These are phyloP conservation scores for Dalechampia spathulata DNA, from an alignment of 441 rosid species.

Conservation along the genomic window DNA sequence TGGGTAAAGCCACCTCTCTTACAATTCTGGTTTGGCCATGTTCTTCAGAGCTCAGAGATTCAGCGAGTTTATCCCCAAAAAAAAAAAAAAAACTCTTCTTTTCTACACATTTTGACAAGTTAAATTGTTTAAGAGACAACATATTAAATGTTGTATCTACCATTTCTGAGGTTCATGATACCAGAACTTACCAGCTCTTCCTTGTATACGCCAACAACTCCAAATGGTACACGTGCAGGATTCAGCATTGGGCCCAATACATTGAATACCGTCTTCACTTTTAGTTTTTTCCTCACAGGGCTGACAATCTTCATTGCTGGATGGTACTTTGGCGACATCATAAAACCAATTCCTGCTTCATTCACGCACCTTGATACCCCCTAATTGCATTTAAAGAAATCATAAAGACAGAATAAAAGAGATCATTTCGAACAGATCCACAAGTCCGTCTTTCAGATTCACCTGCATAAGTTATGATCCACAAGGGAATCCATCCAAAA, in stretches of 20 bases:
- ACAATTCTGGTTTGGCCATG: neutral
- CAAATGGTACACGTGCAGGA: constrained; percentile 78
- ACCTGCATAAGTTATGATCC: neutral
- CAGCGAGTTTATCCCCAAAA: too few relatives aligned
- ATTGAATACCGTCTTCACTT: constrained; percentile 82
- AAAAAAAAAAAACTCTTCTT: neutral
- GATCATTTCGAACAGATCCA: neutral
- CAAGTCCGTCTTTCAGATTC: neutral
- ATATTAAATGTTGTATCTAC: neutral
- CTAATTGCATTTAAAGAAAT: constrained; percentile 22
- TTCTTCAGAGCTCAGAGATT: too few relatives aligned
- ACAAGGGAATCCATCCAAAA: neutral
- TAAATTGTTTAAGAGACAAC: neutral
- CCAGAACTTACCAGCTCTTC: constrained; percentile 57
- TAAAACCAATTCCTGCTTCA: constrained; percentile 91
- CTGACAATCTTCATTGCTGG: constrained; percentile 89
- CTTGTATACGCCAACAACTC: constrained; percentile 86
- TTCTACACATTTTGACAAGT: neutral
- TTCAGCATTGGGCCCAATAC: constrained; percentile 88
- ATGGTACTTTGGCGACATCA: constrained; percentile 88
- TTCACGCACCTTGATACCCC: constrained; percentile 70
- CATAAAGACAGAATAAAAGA: neutral
- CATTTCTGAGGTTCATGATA: neutral
- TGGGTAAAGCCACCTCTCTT: neutral
- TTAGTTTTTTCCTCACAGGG: constrained; percentile 78